phyloP scores from a whole-genome alignment of 2,329 filamentous ascomycete species.

The Clonostachys solani region DNA sequence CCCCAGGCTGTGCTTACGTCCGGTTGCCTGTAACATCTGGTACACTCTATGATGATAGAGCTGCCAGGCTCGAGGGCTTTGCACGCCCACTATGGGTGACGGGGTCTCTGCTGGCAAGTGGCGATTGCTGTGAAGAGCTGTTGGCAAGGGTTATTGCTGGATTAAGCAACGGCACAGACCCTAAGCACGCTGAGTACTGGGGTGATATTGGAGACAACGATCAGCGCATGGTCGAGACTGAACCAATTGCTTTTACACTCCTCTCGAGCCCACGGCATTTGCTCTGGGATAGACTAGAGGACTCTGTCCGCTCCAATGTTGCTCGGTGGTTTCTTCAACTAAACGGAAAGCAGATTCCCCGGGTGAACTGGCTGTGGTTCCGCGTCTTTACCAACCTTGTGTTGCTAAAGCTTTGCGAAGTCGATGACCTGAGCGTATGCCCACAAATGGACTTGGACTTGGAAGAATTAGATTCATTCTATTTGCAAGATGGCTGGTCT shows the following conservation, averaged over 20 bases:
- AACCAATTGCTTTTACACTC: conserved; percentile 43
- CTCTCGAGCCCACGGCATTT: conserved; percentile 33
- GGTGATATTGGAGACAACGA: conserved; percentile 37
- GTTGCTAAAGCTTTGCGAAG: conserved; percentile 31
- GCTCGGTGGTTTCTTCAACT: conserved; percentile 33
- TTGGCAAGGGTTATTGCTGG: conserved; percentile 18
- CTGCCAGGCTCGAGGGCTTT: conserved; percentile 40
- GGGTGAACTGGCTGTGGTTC: conserved; percentile 50
- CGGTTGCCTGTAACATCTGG: conserved; percentile 27
- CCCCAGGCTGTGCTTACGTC: conserved; percentile 24
- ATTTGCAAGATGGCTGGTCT: conserved; percentile 39
- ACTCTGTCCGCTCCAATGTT: conserved; percentile 10
- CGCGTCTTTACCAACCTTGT: conserved; percentile 41
- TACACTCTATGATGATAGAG: conserved; percentile 35
- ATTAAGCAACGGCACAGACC: conserved; percentile 21
- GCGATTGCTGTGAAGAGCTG: too few species aligned
- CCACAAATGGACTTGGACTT: conserved; percentile 25
- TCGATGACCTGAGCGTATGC: conserved; percentile 5
- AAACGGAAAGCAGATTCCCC: conserved; percentile 37
- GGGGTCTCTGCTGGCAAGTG: conserved; percentile 11
- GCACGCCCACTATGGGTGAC: conserved; percentile 31
- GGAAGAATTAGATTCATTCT: conserved; percentile 36
- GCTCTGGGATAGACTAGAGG: conserved; percentile 12
- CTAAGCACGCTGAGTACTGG: conserved; percentile 36
- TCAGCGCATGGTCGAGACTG: conserved; percentile 51